phyloP scores from a whole-genome alignment of 208 protist genomes.

The Trypanosoma vivax region DNA sequence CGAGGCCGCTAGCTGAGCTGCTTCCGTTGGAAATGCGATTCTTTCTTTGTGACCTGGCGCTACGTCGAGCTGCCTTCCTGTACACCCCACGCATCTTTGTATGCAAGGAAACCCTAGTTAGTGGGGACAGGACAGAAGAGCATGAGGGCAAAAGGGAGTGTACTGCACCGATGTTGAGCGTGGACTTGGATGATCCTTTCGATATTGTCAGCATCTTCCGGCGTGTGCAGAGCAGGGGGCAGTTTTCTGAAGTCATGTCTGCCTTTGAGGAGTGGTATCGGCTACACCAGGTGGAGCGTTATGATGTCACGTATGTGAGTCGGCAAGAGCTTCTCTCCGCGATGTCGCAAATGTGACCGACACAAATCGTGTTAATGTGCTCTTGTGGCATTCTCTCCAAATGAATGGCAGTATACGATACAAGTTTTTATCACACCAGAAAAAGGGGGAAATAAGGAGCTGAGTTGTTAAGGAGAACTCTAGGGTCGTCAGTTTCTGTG shows the following conservation, averaged over 20 bases:
- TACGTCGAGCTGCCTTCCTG: slow-evolving; percentile 20
- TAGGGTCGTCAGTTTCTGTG: no score
- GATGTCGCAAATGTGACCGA: slow-evolving; percentile 16
- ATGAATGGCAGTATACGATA: no score
- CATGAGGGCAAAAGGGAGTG: not conserved
- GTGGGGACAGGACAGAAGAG: not conserved
- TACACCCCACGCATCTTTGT: slow-evolving; percentile 36
- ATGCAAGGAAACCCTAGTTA: not conserved
- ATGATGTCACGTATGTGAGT: slow-evolving; percentile 29
- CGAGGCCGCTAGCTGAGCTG: slow-evolving; percentile 12
- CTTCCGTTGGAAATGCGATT: slow-evolving; percentile 32
- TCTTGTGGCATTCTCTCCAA: slow-evolving; percentile 3
- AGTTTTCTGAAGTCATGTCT: slow-evolving; percentile 40
- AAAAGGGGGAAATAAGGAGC: no score
- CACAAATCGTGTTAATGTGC: slow-evolving; percentile 14
- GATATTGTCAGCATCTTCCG: slow-evolving; percentile 46
- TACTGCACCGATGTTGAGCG: not conserved
- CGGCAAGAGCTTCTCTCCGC: slow-evolving; percentile 14
- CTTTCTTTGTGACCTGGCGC: slow-evolving; percentile 37
- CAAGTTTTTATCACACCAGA: no score
- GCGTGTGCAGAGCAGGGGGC: slow-evolving; percentile 19
- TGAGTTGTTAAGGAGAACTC: no score
- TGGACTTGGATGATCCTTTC: slow-evolving; percentile 8
- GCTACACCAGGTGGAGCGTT: slow-evolving; percentile 50
- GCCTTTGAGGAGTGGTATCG: slow-evolving; percentile 81